These are phyloP conservation scores for Cladophialophora yegresii DNA, from an alignment of 2,329 filamentous ascomycete species.

Conservation along the genomic window DNA sequence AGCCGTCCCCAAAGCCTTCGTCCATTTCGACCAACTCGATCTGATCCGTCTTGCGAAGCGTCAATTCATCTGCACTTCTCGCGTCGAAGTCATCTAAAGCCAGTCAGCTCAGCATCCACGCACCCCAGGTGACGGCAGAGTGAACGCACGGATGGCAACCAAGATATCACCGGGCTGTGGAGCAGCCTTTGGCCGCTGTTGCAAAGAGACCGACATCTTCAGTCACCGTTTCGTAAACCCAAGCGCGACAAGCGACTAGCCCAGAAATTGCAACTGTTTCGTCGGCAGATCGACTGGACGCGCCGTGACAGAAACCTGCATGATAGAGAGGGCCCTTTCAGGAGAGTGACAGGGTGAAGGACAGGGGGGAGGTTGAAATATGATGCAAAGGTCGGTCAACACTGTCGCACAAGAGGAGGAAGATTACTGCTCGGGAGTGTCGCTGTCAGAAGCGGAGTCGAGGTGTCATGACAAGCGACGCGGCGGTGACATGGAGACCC, in stretches of 20 bases:
- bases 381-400: conserved; percentile 13
- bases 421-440: conserved; percentile 8
- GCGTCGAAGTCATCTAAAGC: conserved; percentile 85
- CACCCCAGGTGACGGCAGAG: background rate
- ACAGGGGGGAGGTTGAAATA: conserved; percentile 7
- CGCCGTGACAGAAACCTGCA: conserved; percentile 21
- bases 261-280: conserved; percentile 5
- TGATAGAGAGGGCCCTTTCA: conserved; percentile 11
- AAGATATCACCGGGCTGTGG: conserved; percentile 46
- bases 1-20: conserved; percentile 67
- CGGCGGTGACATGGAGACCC: background rate
- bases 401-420: conserved; percentile 16
- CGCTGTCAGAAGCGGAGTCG: conserved; percentile 9
- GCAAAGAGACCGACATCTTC: conserved; percentile 40
- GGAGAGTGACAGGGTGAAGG: conserved; percentile 11
- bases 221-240: background rate
- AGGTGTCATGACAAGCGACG: background rate
- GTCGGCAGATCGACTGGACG: conserved; percentile 18
- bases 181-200: conserved; percentile 41
- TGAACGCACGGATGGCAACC: conserved; percentile 50
- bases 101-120: background rate
- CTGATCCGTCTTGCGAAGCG: conserved; percentile 72
- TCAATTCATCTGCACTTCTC: conserved; percentile 90
- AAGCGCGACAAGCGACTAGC: conserved; percentile 1
- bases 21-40: conserved; percentile 66